Percentiles rank a stretch among this genome's conserved stretches.
Conservation (phyloP, 768 basidiomycete species). For the Russula griseocarnosa region DNA sequence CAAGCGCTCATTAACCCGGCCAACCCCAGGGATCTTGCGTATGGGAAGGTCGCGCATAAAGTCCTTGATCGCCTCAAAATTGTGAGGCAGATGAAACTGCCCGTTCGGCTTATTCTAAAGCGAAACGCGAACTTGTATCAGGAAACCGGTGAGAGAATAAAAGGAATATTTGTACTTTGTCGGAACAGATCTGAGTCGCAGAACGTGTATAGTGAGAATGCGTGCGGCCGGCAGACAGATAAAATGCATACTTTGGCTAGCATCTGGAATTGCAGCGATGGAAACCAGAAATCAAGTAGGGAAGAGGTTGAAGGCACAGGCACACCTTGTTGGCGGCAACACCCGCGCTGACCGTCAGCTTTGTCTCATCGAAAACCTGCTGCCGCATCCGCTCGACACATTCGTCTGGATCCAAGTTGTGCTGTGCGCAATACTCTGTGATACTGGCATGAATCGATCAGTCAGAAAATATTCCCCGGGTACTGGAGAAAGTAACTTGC, state of each 20-base stretch:
- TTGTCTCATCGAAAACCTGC: conserved; percentile 70
- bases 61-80: conserved; percentile 53
- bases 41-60: conserved; percentile 85
- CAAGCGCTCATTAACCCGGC: conserved; percentile 83
- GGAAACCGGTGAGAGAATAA: neutral
- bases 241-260: conserved; percentile 70
- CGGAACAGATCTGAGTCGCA: conserved; percentile 74
- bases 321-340: conserved; percentile 92
- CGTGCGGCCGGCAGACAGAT: neutral
- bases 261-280: conserved; percentile 48
- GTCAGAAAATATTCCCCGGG: neutral
- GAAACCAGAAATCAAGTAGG: conserved; percentile 1
- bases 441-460: conserved; percentile 48
- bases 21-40: conserved; percentile 85
- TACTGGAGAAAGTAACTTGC: conserved; percentile 41
- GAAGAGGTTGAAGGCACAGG: conserved; percentile 31
- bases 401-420: conserved; percentile 59
- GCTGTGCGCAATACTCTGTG: conserved; percentile 73
- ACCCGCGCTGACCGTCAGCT: conserved; percentile 88
- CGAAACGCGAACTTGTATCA: neutral
- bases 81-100: conserved; percentile 74
- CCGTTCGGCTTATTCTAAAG: conserved; percentile 89
- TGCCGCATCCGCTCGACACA: conserved; percentile 78
- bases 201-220: neutral
- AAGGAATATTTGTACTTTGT: conserved; percentile 51